phyloP scores from a whole-genome alignment of 2,329 filamentous ascomycete species.

The Neoarthrinium moseri region DNA sequence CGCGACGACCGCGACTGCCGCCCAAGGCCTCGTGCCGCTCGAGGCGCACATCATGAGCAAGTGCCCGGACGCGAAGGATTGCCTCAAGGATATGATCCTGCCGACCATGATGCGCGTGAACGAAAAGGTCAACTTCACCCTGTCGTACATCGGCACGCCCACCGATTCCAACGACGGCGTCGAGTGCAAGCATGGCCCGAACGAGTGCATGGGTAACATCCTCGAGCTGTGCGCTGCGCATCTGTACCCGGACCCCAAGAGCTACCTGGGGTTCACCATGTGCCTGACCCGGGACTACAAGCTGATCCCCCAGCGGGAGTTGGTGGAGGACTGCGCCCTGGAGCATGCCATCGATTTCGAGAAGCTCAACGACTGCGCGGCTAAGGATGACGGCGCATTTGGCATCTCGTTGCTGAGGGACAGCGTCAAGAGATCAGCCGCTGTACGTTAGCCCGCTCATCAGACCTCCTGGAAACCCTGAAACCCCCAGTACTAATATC shows the following conservation, averaged over 20 bases:
- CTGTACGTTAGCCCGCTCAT: conserved; percentile 44
- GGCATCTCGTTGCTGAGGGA: conserved; percentile 66
- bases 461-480: too few species aligned
- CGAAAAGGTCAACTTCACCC: conserved; percentile 84
- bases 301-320: conserved; percentile 72
- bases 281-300: conserved; percentile 77
- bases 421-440: conserved; percentile 63
- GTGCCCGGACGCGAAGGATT: conserved; percentile 88
- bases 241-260: conserved; percentile 82
- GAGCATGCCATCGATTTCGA: conserved; percentile 88
- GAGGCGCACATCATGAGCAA: conserved; percentile 98
- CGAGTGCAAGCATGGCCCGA: conserved; percentile 82
- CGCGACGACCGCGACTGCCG: conserved; percentile 1
- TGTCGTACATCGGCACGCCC: conserved; percentile 85
- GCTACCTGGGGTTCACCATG: conserved; percentile 89
- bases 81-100: conserved; percentile 75
- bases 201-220: conserved; percentile 90
- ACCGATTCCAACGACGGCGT: conserved; percentile 75
- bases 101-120: conserved; percentile 81
- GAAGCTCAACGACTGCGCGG: conserved; percentile 78
- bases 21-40: conserved; percentile 60
- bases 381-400: conserved; percentile 70
- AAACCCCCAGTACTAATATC: conserved; percentile 8
- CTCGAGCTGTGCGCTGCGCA: conserved; percentile 86
- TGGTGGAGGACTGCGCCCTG: conserved; percentile 84